Evolutionary conservation across 306 rosid genomes (phyloP).

Genomic region (Lithocarpus polystachyus): DNA sequence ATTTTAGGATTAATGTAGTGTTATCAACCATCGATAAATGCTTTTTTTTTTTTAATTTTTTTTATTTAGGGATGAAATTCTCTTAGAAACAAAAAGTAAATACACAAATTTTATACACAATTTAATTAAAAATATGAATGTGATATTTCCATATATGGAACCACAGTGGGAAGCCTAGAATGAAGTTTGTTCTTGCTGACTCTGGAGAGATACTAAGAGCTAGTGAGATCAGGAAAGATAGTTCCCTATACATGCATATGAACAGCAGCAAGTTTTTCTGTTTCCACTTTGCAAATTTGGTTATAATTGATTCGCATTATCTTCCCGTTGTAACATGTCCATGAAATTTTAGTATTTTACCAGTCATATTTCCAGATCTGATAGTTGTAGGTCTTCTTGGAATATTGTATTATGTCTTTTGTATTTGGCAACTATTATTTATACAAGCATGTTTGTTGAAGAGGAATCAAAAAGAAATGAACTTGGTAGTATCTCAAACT

Average conservation of each 20-base stretch:
- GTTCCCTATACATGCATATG: background rate
- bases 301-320: conserved; percentile 12
- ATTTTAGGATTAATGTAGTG: too few species aligned
- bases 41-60: too few species aligned
- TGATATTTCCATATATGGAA: conserved; percentile 30
- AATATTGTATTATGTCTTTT: conserved; percentile 7
- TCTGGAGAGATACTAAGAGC: conserved; percentile 64
- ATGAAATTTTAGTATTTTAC: conserved; percentile 1
- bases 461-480: conserved; percentile 6
- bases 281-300: conserved; percentile 13
- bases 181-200: conserved; percentile 68
- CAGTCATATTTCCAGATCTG: background rate
- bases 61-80: too few species aligned
- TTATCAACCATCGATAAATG: too few species aligned
- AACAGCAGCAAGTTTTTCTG: conserved; percentile 4
- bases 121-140: too few species aligned
- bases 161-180: conserved; percentile 76
- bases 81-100: too few species aligned
- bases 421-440: conserved; percentile 14
- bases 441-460: conserved; percentile 13
- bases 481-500: too few species aligned
- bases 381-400: conserved; percentile 13
- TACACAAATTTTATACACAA: too few species aligned
- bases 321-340: conserved; percentile 12
- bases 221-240: conserved; percentile 62